A percentile compares a stretch with the other conserved stretches of the same genome.
These are phyloP conservation scores for Pseudoturritis turrita DNA, from an alignment of 345 rosid species.

Conservation along the genomic window DNA sequence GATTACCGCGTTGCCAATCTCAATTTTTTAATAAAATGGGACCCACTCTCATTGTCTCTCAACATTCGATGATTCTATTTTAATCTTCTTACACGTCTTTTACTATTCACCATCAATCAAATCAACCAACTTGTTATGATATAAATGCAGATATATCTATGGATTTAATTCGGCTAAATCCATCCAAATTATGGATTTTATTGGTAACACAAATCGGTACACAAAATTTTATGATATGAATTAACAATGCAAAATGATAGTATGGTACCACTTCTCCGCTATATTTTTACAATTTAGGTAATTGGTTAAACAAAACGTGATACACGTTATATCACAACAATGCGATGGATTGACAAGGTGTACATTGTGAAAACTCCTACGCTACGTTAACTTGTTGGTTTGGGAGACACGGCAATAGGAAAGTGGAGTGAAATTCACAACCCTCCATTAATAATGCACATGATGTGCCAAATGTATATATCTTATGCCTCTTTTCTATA, in stretches of 20 bases:
- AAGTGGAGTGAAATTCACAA: neutral
- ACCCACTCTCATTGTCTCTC: neutral
- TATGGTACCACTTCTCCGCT: too few species aligned
- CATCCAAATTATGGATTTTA: too few species aligned
- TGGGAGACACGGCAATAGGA: constrained; percentile 14
- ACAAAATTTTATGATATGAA: too few species aligned
- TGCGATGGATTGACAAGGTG: neutral
- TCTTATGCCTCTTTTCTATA: neutral
- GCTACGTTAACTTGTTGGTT: constrained; percentile 14
- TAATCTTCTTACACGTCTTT: constrained; percentile 1
- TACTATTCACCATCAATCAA: neutral
- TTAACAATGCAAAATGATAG: too few species aligned
- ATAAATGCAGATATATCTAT: too few species aligned
- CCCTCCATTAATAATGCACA: neutral
- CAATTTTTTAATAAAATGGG: neutral
- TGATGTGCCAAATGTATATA: neutral
- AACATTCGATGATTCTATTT: neutral
- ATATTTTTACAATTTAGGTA: too few species aligned
- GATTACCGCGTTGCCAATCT: constrained; percentile 16
- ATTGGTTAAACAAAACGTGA: too few species aligned
- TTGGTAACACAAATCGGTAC: too few species aligned
- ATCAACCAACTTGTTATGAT: neutral
- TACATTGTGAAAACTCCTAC: neutral
- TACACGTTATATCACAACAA: too few species aligned
- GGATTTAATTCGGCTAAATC: neutral